Evolutionary conservation across 805 yeast species (phyloP).

Genomic region (Lipomyces orientalis): DNA sequence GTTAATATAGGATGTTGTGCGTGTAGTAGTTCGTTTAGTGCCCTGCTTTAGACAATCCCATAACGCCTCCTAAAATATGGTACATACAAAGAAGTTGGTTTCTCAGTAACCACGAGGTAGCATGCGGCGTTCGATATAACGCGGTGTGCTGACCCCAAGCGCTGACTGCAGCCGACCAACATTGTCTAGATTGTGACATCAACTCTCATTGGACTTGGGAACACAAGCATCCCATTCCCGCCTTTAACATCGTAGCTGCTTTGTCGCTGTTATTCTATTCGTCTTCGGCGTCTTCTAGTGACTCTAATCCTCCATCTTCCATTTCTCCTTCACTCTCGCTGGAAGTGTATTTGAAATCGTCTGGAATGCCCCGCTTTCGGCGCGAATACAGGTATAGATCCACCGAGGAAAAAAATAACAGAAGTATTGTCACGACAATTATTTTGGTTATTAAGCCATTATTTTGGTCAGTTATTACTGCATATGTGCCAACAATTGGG

Average conservation of each 20-base stretch:
- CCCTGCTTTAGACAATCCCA: not conserved
- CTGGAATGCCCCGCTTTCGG: slow-evolving; percentile 25
- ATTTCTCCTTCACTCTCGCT: slow-evolving; percentile 20
- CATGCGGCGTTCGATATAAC: too few species aligned
- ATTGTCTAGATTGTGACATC: too few species aligned
- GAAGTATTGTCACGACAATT: slow-evolving; percentile 14
- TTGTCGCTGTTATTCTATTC: not conserved
- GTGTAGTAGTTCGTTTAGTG: not conserved
- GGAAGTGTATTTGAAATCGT: slow-evolving; percentile 17
- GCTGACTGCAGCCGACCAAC: not conserved
- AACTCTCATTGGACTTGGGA: not conserved
- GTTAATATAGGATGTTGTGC: not conserved
- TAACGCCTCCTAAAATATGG: too few species aligned
- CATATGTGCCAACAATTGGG: slow-evolving; percentile 18
- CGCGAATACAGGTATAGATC: slow-evolving; percentile 23
- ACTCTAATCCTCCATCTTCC: slow-evolving; percentile 3
- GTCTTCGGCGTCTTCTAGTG: slow-evolving; percentile 9
- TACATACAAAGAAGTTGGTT: too few species aligned
- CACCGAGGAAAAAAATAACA: slow-evolving; percentile 24
- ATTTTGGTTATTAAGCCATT: slow-evolving; percentile 15
- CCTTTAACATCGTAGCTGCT: not conserved
- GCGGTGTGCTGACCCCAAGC: not conserved
- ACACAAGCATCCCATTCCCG: not conserved
- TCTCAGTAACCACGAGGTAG: too few species aligned
- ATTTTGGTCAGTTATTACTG: slow-evolving; percentile 15